A percentile compares a stretch with the other conserved stretches of the same genome.
phyloP scores from a whole-genome alignment of 176 grass and related monocot genomes.

The Musa beccarii region DNA sequence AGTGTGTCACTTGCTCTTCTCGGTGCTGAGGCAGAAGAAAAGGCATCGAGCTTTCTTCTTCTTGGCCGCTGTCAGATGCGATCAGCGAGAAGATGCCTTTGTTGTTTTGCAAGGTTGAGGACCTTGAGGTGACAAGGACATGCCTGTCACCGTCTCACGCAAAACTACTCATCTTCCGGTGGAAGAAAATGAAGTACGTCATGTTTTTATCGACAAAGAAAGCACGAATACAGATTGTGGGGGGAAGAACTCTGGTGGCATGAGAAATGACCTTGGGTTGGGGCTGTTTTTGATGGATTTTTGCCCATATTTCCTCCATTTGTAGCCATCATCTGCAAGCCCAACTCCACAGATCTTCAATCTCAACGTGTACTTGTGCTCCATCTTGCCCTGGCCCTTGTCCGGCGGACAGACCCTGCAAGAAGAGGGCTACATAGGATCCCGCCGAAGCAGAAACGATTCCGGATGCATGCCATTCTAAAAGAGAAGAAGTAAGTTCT shows the following conservation, averaged over 20 bases:
- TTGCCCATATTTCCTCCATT: constrained; percentile 82
- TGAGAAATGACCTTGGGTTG: constrained; percentile 41
- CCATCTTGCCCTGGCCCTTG: constrained; percentile 18
- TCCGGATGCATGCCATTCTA: not conserved
- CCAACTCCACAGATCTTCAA: constrained; percentile 47
- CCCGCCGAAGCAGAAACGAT: not conserved
- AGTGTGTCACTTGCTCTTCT: not conserved
- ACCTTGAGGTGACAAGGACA: not conserved
- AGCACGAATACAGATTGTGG: not conserved
- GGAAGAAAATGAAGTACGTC: not conserved
- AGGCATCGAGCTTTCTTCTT: not conserved
- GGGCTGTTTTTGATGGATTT: constrained; percentile 80
- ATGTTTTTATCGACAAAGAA: not conserved
- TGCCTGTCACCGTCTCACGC: not conserved
- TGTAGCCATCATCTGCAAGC: constrained; percentile 51
- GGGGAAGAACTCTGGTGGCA: no score
- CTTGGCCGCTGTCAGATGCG: not conserved
- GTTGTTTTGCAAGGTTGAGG: not conserved
- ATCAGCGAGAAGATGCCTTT: not conserved
- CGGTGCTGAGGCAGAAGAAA: not conserved
- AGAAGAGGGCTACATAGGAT: not conserved
- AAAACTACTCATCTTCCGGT: not conserved
- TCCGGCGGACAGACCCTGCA: constrained; percentile 17
- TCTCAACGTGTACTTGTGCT: constrained; percentile 39
- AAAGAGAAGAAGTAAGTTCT: no score